phyloP scores from a whole-genome alignment of 495 filamentous ascomycete genomes.

The Aspergillus campestris region DNA sequence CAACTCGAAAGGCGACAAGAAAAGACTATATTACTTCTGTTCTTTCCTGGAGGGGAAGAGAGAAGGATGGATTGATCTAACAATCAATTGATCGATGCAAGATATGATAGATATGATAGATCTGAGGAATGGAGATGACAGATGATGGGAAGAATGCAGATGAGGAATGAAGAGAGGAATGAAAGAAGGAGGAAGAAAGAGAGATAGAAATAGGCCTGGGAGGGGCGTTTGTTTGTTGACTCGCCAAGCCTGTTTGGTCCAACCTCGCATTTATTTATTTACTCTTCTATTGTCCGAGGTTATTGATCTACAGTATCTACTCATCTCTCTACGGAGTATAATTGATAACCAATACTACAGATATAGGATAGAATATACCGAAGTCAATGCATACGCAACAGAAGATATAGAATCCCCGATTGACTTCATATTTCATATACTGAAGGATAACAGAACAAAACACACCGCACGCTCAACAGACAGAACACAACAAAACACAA shows the following conservation, averaged over 20 bases:
- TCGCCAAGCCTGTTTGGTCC: too few relatives aligned
- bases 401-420: too few relatives aligned
- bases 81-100: too few relatives aligned
- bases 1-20: slow-evolving; percentile 91
- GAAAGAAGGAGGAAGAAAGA: slow-evolving; percentile 8
- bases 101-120: slow-evolving; percentile 14
- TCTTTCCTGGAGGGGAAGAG: slow-evolving; percentile 35
- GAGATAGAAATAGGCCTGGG: slow-evolving; percentile 4
- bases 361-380: too few relatives aligned
- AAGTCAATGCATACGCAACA: too few relatives aligned
- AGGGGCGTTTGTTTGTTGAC: neutral
- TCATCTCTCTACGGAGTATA: neutral
- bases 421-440: too few relatives aligned
- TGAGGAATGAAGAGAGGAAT: slow-evolving; percentile 10
- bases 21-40: slow-evolving; percentile 50
- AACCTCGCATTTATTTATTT: neutral
- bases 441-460: too few relatives aligned
- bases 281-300: neutral
- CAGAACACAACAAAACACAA: too few relatives aligned
- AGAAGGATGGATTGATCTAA: slow-evolving; percentile 1
- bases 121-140: slow-evolving; percentile 14
- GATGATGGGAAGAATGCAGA: slow-evolving; percentile 21
- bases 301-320: neutral
- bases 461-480: too few relatives aligned
- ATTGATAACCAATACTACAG: too few relatives aligned